Conservation (phyloP, 164 flowering plant species). For the Berberis vulgaris region DNA sequence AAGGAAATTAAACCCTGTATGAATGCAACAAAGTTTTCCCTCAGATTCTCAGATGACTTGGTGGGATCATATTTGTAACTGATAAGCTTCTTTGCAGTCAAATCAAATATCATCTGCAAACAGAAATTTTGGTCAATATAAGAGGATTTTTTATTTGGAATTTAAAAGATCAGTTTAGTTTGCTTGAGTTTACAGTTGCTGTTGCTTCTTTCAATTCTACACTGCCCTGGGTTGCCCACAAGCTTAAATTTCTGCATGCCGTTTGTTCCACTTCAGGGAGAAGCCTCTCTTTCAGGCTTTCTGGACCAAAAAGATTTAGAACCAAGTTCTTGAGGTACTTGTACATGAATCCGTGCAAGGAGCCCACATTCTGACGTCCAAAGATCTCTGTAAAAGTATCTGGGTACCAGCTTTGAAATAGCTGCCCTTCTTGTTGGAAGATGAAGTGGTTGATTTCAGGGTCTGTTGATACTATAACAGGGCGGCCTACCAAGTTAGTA, state of each 20-base stretch:
- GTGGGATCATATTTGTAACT: conserved; percentile 23
- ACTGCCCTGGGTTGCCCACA: conserved; percentile 19
- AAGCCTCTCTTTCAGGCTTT: conserved; percentile 27
- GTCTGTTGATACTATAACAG: conserved; percentile 31
- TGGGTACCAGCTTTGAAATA: conserved; percentile 33
- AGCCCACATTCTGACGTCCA: conserved; percentile 23
- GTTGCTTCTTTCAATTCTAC: conserved; percentile 30
- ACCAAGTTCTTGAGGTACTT: conserved; percentile 37
- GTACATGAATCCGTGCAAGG: conserved; percentile 29
- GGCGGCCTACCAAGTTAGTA: conserved; percentile 29
- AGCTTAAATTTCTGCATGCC: conserved; percentile 9
- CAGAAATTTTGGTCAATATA: conserved; percentile 4
- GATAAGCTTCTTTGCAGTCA: conserved; percentile 30
- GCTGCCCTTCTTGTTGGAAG: conserved; percentile 35
- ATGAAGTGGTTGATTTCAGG: conserved; percentile 27
- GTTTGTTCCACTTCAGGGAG: conserved; percentile 23
- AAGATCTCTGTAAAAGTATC: conserved; percentile 28
- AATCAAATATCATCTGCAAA: conserved; percentile 33
- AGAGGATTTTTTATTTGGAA: neutral
- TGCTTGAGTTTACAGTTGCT: conserved; percentile 22
- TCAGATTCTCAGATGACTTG: conserved; percentile 21
- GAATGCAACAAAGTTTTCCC: conserved; percentile 27
- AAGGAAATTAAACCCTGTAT: conserved; percentile 32
- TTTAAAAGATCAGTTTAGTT: neutral
- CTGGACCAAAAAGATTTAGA: conserved; percentile 29